phyloP scores from a whole-genome alignment of 2,329 filamentous ascomycete genomes.

The Aspergillus transmontanensis region DNA sequence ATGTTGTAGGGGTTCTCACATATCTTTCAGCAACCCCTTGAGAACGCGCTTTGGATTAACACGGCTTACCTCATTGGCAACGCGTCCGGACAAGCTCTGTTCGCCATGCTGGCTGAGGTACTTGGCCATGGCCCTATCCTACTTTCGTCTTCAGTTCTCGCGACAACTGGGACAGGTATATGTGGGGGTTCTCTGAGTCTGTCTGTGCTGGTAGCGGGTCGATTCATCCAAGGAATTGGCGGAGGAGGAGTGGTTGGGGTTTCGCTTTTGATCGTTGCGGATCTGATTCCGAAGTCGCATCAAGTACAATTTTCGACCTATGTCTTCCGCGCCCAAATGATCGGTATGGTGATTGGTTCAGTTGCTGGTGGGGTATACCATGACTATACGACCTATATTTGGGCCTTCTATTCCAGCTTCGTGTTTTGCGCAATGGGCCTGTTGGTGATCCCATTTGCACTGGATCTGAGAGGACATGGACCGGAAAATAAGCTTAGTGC shows the following conservation, averaged over 20 bases:
- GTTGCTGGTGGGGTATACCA: conserved; percentile 31
- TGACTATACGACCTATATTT: conserved; percentile 28
- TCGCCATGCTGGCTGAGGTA: conserved; percentile 33
- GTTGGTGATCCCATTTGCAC: conserved; percentile 32
- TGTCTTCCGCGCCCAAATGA: conserved; percentile 32
- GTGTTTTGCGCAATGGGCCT: conserved; percentile 33
- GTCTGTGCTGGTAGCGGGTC: conserved; percentile 44
- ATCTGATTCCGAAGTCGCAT: conserved; percentile 40
- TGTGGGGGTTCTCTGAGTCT: conserved; percentile 44
- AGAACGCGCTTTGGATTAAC: conserved; percentile 52
- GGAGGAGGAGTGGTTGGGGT: conserved; percentile 49
- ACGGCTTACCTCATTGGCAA: conserved; percentile 50
- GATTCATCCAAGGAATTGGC: conserved; percentile 50
- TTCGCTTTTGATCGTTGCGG: conserved; percentile 46
- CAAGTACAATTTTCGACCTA: conserved; percentile 37
- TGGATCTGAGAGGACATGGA: conserved; percentile 27
- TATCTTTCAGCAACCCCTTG: conserved; percentile 37
- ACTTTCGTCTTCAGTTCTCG: conserved; percentile 46
- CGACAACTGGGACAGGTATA: conserved; percentile 50
- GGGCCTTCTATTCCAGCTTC: conserved; percentile 36
- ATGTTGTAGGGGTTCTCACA: conserved; percentile 34
- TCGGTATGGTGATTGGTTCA: conserved; percentile 34
- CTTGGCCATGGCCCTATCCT: conserved; percentile 53
- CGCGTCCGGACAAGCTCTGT: conserved; percentile 31
- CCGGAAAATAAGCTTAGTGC: conserved; percentile 20